phyloP scores from a whole-genome alignment of 1,139 yeast species.

The Saccharomyces uvarum region DNA sequence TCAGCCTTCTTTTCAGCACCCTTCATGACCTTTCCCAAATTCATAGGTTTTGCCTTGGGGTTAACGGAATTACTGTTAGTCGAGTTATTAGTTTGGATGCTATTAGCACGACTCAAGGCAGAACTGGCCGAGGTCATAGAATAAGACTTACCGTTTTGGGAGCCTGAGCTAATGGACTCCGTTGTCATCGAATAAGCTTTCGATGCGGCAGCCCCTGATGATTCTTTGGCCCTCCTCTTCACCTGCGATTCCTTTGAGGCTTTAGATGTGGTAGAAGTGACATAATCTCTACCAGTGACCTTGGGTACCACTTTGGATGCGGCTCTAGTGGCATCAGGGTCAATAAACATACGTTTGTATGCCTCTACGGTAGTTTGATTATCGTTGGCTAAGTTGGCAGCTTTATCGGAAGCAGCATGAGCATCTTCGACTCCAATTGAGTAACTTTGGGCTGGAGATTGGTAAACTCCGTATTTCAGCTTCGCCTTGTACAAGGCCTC shows the following conservation, averaged over 20 bases:
- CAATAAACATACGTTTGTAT: constrained; percentile 55
- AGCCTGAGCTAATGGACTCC: constrained; percentile 13
- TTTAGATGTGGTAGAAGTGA: constrained; percentile 7
- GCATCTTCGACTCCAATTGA: constrained; percentile 52
- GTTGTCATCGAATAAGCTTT: constrained; percentile 26
- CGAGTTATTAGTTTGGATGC: not conserved
- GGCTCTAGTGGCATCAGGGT: constrained; percentile 29
- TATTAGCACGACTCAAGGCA: not conserved
- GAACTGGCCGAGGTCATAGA: constrained; percentile 15
- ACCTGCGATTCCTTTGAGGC: not conserved
- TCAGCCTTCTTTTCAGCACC: constrained; percentile 30
- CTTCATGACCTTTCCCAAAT: constrained; percentile 25
- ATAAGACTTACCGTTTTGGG: constrained; percentile 16
- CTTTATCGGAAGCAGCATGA: constrained; percentile 56
- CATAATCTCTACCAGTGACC: not conserved
- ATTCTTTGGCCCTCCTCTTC: not conserved
- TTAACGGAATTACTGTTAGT: constrained; percentile 1
- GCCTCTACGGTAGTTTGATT: constrained; percentile 58
- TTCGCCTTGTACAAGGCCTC: constrained; percentile 69
- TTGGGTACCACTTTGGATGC: constrained; percentile 11
- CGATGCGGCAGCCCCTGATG: constrained; percentile 26
- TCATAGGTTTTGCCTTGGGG: constrained; percentile 15
- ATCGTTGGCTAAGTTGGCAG: constrained; percentile 66
- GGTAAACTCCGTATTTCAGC: constrained; percentile 45
- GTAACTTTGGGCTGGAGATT: constrained; percentile 32